Conservation (phyloP, 345 rosid species). For the Citrus unshiu region DNA sequence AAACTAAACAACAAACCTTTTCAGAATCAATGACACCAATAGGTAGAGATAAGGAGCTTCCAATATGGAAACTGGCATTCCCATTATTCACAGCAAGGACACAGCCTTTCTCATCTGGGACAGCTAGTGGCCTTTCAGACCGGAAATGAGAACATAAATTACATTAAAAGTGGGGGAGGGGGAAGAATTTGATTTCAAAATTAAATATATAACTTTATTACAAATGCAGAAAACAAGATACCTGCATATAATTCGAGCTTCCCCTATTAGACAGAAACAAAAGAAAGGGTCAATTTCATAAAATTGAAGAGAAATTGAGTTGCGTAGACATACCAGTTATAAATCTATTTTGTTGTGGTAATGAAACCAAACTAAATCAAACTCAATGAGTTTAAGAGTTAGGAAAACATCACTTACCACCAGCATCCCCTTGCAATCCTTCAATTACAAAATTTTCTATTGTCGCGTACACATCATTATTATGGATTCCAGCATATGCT, state of each 20-base stretch:
- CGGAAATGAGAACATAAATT: neutral
- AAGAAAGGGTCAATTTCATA: slow-evolving; percentile 4
- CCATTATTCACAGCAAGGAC: slow-evolving; percentile 29
- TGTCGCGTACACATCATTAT: slow-evolving; percentile 50
- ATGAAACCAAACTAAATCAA: neutral
- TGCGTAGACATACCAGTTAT: neutral
- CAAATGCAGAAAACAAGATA: slow-evolving; percentile 9
- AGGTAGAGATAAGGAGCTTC: slow-evolving; percentile 46
- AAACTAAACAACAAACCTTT: slow-evolving; percentile 41
- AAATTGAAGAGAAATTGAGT: neutral
- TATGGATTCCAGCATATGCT: slow-evolving; percentile 47
- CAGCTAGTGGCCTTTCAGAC: slow-evolving; percentile 45
- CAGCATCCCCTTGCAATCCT: slow-evolving; percentile 67
- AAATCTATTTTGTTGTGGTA: neutral
- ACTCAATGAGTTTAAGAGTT: neutral
- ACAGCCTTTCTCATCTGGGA: slow-evolving; percentile 41
- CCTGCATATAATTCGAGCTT: slow-evolving; percentile 78
- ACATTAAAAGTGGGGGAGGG: neutral
- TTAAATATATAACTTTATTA: neutral
- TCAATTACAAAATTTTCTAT: slow-evolving; percentile 63
- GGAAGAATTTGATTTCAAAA: neutral
- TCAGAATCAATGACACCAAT: slow-evolving; percentile 52
- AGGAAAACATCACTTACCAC: slow-evolving; percentile 42
- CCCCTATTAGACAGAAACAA: slow-evolving; percentile 39
- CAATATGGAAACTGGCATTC: slow-evolving; percentile 33